phyloP scores from a whole-genome alignment of 345 rosid species.

The Arabidopsis suecica region DNA sequence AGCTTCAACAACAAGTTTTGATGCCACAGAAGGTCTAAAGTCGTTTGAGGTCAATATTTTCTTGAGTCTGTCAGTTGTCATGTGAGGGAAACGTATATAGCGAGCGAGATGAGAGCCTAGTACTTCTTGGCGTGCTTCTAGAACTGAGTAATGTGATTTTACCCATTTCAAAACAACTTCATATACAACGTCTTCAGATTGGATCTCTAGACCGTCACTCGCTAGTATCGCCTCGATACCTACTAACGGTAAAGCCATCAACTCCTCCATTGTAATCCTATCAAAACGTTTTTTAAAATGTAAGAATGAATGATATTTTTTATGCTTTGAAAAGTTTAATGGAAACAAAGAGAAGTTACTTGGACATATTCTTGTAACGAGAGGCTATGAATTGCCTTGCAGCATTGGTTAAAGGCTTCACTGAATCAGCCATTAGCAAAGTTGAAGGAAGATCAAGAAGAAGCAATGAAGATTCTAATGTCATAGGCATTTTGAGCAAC shows the following conservation, averaged over 20 bases:
- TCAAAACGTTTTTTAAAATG: neutral
- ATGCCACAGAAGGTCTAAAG: constrained; percentile 59
- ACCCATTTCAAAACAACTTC: constrained; percentile 79
- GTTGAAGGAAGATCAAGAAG: constrained; percentile 79
- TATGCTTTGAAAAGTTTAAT: constrained; percentile 7
- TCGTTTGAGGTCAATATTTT: constrained; percentile 72
- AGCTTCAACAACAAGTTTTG: constrained; percentile 72
- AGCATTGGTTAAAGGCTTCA: constrained; percentile 73
- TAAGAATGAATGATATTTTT: neutral
- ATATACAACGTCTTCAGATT: constrained; percentile 76
- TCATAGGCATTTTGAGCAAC: constrained; percentile 71
- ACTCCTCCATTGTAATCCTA: neutral
- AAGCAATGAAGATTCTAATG: constrained; percentile 75
- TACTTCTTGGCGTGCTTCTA: constrained; percentile 66
- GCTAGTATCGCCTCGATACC: constrained; percentile 80
- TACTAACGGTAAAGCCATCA: constrained; percentile 72
- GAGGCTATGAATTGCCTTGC: constrained; percentile 71
- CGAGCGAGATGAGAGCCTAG: constrained; percentile 62
- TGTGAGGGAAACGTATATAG: constrained; percentile 76
- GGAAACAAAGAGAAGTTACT: constrained; percentile 48
- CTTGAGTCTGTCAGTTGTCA: constrained; percentile 75
- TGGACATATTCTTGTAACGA: constrained; percentile 63
- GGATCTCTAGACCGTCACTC: constrained; percentile 67
- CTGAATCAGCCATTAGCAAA: constrained; percentile 69
- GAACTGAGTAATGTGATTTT: constrained; percentile 63